Conservation (phyloP, 2,329 filamentous ascomycete genomes). For the Penicillium sp. region DNA sequence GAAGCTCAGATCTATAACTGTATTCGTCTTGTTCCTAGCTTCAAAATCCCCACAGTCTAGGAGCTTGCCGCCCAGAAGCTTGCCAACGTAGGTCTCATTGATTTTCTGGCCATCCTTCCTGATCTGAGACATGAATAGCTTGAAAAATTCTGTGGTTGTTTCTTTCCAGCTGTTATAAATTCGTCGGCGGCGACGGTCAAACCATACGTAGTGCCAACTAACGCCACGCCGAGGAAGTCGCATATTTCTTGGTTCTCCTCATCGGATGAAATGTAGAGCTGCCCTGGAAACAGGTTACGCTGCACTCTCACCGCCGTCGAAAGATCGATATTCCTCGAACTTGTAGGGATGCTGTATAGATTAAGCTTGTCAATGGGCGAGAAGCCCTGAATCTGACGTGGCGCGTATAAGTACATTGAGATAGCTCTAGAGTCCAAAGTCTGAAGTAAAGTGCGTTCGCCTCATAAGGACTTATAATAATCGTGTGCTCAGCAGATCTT, state of each 20-base stretch:
- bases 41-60: conserved; percentile 15
- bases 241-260: conserved; percentile 56
- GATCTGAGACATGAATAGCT: conserved; percentile 40
- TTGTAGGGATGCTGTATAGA: conserved; percentile 48
- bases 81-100: conserved; percentile 53
- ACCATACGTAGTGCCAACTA: conserved; percentile 21
- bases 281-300: conserved; percentile 71
- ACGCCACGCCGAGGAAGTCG: conserved; percentile 28
- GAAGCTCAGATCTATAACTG: too few species aligned
- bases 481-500: conserved; percentile 32
- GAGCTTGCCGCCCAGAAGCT: conserved; percentile 41
- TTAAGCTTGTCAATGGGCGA: conserved; percentile 52
- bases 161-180: conserved; percentile 24
- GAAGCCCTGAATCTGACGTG: conserved; percentile 48
- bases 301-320: conserved; percentile 45
- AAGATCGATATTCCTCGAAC: conserved; percentile 18
- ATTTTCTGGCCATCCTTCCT: conserved; percentile 44
- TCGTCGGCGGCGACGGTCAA: conserved; percentile 35
- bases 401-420: conserved; percentile 59
- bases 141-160: conserved; percentile 43
- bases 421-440: conserved; percentile 32
- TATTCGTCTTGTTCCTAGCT: too few species aligned
- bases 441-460: conserved; percentile 56
- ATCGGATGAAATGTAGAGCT: conserved; percentile 64
- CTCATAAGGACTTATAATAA: conserved; percentile 67